phyloP scores from a whole-genome alignment of 2,329 filamentous ascomycete genomes.

The Pyrenochaeta sp. region DNA sequence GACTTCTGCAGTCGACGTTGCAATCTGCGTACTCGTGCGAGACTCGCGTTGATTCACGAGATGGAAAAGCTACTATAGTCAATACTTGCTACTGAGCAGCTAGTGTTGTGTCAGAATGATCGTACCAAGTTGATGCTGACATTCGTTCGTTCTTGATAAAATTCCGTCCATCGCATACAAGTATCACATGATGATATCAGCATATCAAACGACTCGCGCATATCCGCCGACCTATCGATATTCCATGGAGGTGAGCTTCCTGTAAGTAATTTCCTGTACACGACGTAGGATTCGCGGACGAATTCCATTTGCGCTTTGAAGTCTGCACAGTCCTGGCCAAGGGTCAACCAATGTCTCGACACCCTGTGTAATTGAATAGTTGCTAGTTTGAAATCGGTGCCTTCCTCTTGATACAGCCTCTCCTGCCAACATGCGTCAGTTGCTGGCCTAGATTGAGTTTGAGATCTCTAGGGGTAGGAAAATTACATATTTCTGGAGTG shows the following conservation, averaged over 20 bases:
- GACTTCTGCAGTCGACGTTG: slow-evolving; percentile 23
- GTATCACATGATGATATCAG: slow-evolving; percentile 27
- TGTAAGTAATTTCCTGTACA: slow-evolving; percentile 5
- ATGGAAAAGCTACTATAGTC: slow-evolving; percentile 27
- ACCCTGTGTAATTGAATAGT: slow-evolving; percentile 25
- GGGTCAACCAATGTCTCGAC: slow-evolving; percentile 26
- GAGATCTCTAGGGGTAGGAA: background rate
- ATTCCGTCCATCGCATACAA: slow-evolving; percentile 22
- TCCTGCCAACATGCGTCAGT: slow-evolving; percentile 6
- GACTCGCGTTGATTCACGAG: slow-evolving; percentile 25
- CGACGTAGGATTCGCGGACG: slow-evolving; percentile 17
- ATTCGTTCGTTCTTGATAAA: slow-evolving; percentile 29
- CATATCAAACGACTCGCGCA: slow-evolving; percentile 23
- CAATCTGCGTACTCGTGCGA: slow-evolving; percentile 24
- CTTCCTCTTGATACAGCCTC: slow-evolving; percentile 11
- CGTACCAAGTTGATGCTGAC: slow-evolving; percentile 30
- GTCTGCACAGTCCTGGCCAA: slow-evolving; percentile 27
- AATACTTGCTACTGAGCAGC: background rate
- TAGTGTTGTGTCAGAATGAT: background rate
- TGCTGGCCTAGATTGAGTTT: background rate
- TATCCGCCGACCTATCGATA: slow-evolving; percentile 9
- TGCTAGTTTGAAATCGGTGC: slow-evolving; percentile 16
- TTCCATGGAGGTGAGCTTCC: slow-evolving; percentile 12
- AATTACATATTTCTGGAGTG: slow-evolving; percentile 21
- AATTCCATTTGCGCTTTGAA: slow-evolving; percentile 24